A percentile compares a stretch with the other conserved stretches of the same genome.
phyloP scores from a whole-genome alignment of 2,329 filamentous ascomycete genomes.

The Paraphaeosphaeria sporulosa region DNA sequence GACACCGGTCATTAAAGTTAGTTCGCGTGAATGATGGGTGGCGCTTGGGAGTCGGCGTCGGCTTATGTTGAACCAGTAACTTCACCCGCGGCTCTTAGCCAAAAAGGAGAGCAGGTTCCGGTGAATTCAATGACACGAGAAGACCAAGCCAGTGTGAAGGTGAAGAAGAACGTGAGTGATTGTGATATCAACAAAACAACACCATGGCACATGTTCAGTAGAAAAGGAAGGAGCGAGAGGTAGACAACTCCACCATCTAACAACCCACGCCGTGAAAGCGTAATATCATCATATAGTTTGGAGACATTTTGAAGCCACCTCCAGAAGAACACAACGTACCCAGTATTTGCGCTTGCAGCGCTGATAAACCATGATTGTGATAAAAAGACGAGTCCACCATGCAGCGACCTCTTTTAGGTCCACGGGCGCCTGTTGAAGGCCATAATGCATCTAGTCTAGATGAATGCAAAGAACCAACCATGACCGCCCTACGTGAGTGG shows the following conservation, averaged over 20 bases:
- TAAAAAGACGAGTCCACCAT: neutral
- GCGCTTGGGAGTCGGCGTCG: neutral
- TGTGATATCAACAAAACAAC: neutral
- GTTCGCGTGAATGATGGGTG: conserved; percentile 1
- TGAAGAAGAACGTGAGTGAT: neutral
- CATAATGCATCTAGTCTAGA: conserved; percentile 31
- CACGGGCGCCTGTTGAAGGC: conserved; percentile 42
- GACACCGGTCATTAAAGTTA: neutral
- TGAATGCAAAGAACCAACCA: conserved; percentile 18
- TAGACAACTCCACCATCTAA: neutral
- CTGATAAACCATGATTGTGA: neutral
- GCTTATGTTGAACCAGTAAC: neutral
- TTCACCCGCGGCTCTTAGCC: neutral
- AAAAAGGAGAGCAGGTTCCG: neutral
- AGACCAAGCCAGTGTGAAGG: neutral
- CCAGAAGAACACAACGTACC: neutral
- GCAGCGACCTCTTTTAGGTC: conserved; percentile 6
- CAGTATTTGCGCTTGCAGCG: neutral
- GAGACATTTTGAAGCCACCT: no score
- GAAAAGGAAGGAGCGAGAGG: neutral
- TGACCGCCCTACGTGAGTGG: conserved; percentile 36
- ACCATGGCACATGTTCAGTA: neutral
- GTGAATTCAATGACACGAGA: neutral
- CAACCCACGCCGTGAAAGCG: neutral
- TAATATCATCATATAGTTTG: neutral